Evolutionary conservation across 2,329 filamentous ascomycete genomes (phyloP), one percentile per base, ranked within the genome.

Genomic region (Fusarium sulawesiense): DNA sequence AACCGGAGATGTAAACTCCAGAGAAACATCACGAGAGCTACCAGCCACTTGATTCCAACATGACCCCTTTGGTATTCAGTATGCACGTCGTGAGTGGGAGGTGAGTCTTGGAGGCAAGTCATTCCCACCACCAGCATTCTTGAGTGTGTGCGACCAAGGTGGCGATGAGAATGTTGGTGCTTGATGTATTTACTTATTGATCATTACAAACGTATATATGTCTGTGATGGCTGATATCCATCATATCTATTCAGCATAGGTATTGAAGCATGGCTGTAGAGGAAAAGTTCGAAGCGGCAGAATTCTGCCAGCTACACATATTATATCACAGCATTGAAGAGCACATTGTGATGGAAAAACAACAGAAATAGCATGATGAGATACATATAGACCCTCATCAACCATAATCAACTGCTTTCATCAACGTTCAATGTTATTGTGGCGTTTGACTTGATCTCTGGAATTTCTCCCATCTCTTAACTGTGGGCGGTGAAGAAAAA

Each of bases 391-490:
- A 47, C 9, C 7, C 57, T 20, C 6, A 47, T 50, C 16, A 40
- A 44, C 34, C 25, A 21, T 45, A 2, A 16, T 20, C 20, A 13
- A 29, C 51, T 55, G 42, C 30, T 64, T 30, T 40, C 42, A 44
- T 45, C 25, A 32, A 25, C n/a, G 25, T 65, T 47, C 29, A 58
- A 58, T 50, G 50, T 42, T 45, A 46, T 45, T 37, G 68, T 71
- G 68, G 68, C 68, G 68, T 69, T 67, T 58, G 53, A 68, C 60
- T 71, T 59, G 64, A 55, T 69, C 54, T 49, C 60, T 71, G 68
- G 68, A 71, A 71, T 71, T 71, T 71, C 68, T 71, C 25, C 54
- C 64, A 71, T 71, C 64, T 34, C 68, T 66, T 32, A 55, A 27
- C 29, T 50, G 60, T 30, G 61, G 62, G 68, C 68, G 60, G 68